phyloP scores from a whole-genome alignment of 257 asterid species.

The Nicotiana undulata region DNA sequence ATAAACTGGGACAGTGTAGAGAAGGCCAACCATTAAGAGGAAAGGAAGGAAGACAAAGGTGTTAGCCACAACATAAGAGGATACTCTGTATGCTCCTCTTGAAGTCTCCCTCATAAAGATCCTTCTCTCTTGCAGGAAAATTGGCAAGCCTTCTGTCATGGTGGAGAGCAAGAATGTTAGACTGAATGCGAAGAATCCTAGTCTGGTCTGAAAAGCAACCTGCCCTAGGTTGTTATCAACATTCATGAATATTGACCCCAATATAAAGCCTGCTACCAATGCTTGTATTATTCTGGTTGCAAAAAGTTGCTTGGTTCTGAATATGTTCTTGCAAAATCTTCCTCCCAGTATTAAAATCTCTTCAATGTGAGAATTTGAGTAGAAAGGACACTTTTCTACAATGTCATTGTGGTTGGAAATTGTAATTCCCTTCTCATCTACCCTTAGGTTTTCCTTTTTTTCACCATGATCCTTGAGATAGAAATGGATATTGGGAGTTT shows the following conservation, averaged over 20 bases:
- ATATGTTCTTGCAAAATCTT: constrained; percentile 61
- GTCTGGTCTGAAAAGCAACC: constrained; percentile 42
- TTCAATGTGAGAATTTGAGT: constrained; percentile 31
- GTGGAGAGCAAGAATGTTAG: constrained; percentile 72
- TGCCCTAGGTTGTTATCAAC: constrained; percentile 30
- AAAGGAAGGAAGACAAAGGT: constrained; percentile 67
- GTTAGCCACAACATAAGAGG: constrained; percentile 69
- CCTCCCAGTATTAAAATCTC: constrained; percentile 51
- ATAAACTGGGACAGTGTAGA: constrained; percentile 58
- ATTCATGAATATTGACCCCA: constrained; percentile 72
- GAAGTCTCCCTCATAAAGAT: constrained; percentile 61
- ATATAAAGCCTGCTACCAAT: constrained; percentile 44
- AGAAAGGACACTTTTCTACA: constrained; percentile 12
- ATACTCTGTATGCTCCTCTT: constrained; percentile 76
- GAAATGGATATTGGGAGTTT: constrained; percentile 6
- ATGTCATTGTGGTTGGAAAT: not conserved
- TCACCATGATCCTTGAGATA: not conserved
- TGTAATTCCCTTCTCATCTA: not conserved
- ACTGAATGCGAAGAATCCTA: constrained; percentile 79
- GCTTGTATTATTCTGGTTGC: constrained; percentile 55
- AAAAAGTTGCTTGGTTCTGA: constrained; percentile 71
- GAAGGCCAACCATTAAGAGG: constrained; percentile 46
- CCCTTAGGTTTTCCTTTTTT: not conserved
- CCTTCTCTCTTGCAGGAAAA: constrained; percentile 68
- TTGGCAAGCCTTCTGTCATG: constrained; percentile 75